These are phyloP conservation scores for Inonotus hispidus DNA, from an alignment of 1,284 basidiomycete genomes.

Conservation along the genomic window DNA sequence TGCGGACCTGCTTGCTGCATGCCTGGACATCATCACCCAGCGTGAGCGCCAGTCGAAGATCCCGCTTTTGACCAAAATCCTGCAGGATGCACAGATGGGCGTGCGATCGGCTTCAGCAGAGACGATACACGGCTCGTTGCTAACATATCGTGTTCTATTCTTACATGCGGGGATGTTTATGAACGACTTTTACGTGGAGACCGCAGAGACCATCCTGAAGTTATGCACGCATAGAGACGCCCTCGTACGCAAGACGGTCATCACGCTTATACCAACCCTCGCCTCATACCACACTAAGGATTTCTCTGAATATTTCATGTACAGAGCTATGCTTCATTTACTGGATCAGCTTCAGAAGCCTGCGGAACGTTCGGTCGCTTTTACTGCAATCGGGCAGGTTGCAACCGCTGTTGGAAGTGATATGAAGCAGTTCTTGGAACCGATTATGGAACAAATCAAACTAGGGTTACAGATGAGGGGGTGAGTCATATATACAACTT, in stretches of 20 bases:
- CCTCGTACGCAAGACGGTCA: slow-evolving; percentile 88
- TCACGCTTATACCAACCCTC: slow-evolving; percentile 88
- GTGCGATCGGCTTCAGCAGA: slow-evolving; percentile 78
- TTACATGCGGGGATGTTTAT: slow-evolving; percentile 96
- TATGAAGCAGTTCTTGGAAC: slow-evolving; percentile 95
- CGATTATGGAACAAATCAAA: slow-evolving; percentile 89
- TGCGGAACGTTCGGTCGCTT: slow-evolving; percentile 73
- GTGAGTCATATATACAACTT: slow-evolving; percentile 37
- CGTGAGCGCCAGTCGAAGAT: slow-evolving; percentile 66
- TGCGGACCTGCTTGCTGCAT: slow-evolving; percentile 84
- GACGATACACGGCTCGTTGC: slow-evolving; percentile 88
- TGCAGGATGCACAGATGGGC: slow-evolving; percentile 86
- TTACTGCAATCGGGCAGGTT: slow-evolving; percentile 80
- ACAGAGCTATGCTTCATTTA: slow-evolving; percentile 89
- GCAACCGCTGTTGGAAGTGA: slow-evolving; percentile 88
- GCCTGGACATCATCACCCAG: slow-evolving; percentile 78
- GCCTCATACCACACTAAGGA: slow-evolving; percentile 92
- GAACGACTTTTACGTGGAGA: slow-evolving; percentile 84
- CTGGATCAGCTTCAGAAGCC: slow-evolving; percentile 86
- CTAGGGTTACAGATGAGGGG: slow-evolving; percentile 81
- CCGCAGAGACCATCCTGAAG: slow-evolving; percentile 87
- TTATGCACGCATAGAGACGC: slow-evolving; percentile 87
- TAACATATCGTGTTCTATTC: slow-evolving; percentile 90
- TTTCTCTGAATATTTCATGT: slow-evolving; percentile 85
- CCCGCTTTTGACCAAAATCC: slow-evolving; percentile 70